Percentiles rank a stretch among this genome's conserved stretches.
phyloP scores from a whole-genome alignment of 1,139 yeast species.

The Suhomyces kunorum region DNA sequence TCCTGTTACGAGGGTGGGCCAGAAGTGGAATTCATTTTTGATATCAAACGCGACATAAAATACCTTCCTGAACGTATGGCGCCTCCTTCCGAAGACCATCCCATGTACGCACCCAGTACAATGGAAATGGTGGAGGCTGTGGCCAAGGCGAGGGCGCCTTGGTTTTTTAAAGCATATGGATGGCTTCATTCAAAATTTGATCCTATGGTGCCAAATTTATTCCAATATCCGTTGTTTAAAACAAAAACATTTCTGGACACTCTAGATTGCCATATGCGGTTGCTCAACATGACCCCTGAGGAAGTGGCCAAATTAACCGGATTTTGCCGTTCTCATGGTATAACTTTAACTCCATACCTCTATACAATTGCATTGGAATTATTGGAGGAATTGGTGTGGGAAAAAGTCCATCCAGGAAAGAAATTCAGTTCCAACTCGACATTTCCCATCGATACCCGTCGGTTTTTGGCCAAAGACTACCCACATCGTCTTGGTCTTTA shows the following conservation, averaged over 20 bases:
- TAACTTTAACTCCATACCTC: slow-evolving; percentile 14
- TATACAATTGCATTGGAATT: slow-evolving; percentile 13
- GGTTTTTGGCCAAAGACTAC: neutral
- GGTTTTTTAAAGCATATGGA: neutral
- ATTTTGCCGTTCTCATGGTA: slow-evolving; percentile 10
- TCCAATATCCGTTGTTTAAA: neutral
- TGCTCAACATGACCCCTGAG: slow-evolving; percentile 1
- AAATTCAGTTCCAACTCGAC: slow-evolving; percentile 6
- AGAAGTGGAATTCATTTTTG: slow-evolving; percentile 4
- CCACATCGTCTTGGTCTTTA: neutral
- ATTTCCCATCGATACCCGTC: slow-evolving; percentile 1
- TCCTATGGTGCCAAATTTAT: slow-evolving; percentile 1
- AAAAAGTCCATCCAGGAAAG: slow-evolving; percentile 1
- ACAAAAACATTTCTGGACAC: neutral
- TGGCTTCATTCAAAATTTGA: neutral
- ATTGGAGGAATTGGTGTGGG: slow-evolving; percentile 8
- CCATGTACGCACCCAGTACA: neutral
- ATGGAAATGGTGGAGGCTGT: neutral
- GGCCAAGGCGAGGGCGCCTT: neutral
- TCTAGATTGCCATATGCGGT: neutral
- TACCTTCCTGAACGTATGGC: neutral
- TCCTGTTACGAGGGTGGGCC: slow-evolving; percentile 5
- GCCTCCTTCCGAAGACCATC: slow-evolving; percentile 1
- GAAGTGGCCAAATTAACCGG: neutral
- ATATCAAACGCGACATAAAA: neutral